Evolutionary conservation across 1,284 basidiomycete species (phyloP).

Genomic region (Bondarzewia mesenterica): DNA sequence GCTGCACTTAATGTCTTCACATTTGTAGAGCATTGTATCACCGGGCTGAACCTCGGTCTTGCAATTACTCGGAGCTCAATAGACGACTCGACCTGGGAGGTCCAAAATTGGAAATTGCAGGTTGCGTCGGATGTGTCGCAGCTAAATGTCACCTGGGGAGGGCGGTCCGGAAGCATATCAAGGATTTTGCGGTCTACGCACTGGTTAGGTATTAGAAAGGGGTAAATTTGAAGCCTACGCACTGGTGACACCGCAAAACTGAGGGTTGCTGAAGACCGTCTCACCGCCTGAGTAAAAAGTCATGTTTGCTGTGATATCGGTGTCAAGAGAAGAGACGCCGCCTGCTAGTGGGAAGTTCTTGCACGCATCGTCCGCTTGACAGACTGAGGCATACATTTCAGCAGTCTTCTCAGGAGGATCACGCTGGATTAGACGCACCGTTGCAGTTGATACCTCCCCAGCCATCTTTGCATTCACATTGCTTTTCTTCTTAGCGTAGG

Average conservation of each 20-base stretch:
- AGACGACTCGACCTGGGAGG: conserved; percentile 88
- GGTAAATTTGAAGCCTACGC: conserved; percentile 21
- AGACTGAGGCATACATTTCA: conserved; percentile 45
- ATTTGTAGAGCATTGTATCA: conserved; percentile 73
- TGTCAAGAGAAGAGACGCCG: conserved; percentile 34
- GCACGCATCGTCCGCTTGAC: conserved; percentile 76
- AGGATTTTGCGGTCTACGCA: conserved; percentile 76
- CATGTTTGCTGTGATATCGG: conserved; percentile 63
- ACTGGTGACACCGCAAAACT: conserved; percentile 98
- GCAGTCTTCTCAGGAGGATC: not conserved
- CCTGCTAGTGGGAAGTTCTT: conserved; percentile 65
- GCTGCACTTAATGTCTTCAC: conserved; percentile 79
- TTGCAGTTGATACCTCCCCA: conserved; percentile 98
- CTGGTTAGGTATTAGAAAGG: too few relatives aligned
- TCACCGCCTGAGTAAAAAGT: conserved; percentile 91
- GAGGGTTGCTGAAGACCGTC: conserved; percentile 88
- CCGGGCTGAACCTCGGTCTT: conserved; percentile 38
- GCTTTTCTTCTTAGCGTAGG: conserved; percentile 66
- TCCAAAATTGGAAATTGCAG: conserved; percentile 97
- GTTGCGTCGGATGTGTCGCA: conserved; percentile 57
- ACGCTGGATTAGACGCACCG: conserved; percentile 42
- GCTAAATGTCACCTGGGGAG: conserved; percentile 93
- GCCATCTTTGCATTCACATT: conserved; percentile 87
- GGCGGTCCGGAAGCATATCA: conserved; percentile 89
- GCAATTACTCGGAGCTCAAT: conserved; percentile 78